Conservation (phyloP, 2,329 filamentous ascomycete genomes). For the Nannizziopsis barbatae region DNA sequence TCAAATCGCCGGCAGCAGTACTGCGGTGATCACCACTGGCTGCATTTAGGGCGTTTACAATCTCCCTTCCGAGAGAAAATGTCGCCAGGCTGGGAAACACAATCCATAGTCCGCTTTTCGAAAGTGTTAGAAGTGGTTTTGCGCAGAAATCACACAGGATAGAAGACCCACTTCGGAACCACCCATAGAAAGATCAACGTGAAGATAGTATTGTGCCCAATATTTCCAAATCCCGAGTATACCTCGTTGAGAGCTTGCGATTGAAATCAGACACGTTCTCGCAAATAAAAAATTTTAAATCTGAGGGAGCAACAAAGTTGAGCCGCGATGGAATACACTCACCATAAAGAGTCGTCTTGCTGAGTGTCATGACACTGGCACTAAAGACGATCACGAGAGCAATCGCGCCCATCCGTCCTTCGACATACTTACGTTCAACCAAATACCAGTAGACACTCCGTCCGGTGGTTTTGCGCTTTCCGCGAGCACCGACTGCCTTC, state of each 20-base stretch:
- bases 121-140: slow-evolving; percentile 9
- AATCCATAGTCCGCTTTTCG: slow-evolving; percentile 50
- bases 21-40: slow-evolving; percentile 11
- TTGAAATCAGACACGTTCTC: slow-evolving; percentile 1
- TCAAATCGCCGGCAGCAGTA: not conserved
- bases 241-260: slow-evolving; percentile 48
- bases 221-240: slow-evolving; percentile 49
- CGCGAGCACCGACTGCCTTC: slow-evolving; percentile 16
- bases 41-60: slow-evolving; percentile 46
- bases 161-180: slow-evolving; percentile 50
- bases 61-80: slow-evolving; percentile 50
- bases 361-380: slow-evolving; percentile 52
- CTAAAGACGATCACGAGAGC: slow-evolving; percentile 50
- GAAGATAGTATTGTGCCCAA: slow-evolving; percentile 49
- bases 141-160: not conserved
- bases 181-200: slow-evolving; percentile 51
- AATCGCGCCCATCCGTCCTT: slow-evolving; percentile 42
- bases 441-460: slow-evolving; percentile 7
- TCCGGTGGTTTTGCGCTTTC: slow-evolving; percentile 16
- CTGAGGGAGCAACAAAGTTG: not conserved
- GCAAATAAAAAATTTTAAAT: slow-evolving; percentile 5
- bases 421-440: slow-evolving; percentile 36
- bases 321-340: slow-evolving; percentile 23
- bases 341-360: slow-evolving; percentile 60
- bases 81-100: slow-evolving; percentile 52